Conservation (phyloP, 768 basidiomycete genomes). For the Pleurotus salmoneostramineus region DNA sequence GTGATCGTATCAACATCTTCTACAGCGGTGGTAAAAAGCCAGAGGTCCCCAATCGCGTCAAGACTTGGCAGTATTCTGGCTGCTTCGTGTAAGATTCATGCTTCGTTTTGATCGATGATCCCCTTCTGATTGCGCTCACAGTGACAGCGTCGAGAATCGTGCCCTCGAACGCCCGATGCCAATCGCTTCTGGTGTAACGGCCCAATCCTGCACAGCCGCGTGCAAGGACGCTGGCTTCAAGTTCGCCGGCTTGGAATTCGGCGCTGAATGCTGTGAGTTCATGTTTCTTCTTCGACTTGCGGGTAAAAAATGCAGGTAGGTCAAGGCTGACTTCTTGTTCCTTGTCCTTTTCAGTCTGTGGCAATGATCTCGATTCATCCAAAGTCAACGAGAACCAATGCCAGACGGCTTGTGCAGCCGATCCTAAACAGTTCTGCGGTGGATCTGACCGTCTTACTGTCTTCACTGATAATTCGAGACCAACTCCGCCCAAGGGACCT, state of each 20-base stretch:
- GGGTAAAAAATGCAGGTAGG: too few relatives aligned
- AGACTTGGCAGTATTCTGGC: conserved; percentile 44
- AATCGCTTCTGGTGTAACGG: conserved; percentile 35
- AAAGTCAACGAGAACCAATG: conserved; percentile 42
- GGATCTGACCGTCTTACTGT: conserved; percentile 8
- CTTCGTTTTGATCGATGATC: conserved; percentile 4
- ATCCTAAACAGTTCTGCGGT: conserved; percentile 14
- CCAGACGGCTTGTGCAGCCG: conserved; percentile 17
- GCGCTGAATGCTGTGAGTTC: conserved; percentile 10
- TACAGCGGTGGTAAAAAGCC: conserved; percentile 38
- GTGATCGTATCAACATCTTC: conserved; percentile 38
- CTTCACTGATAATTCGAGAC: background rate
- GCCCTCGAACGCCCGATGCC: conserved; percentile 29
- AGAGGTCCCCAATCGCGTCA: conserved; percentile 32
- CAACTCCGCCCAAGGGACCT: background rate
- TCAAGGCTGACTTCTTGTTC: background rate
- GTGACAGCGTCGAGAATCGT: conserved; percentile 40
- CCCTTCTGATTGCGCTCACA: conserved; percentile 11
- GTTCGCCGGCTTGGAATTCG: conserved; percentile 37
- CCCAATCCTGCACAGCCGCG: conserved; percentile 33
- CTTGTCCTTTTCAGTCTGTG: conserved; percentile 42
- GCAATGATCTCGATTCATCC: conserved; percentile 41
- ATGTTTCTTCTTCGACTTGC: background rate
- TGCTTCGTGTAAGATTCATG: conserved; percentile 36
- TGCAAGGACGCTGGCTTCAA: conserved; percentile 36